Base-by-base conservation (phyloP, 2,329 filamentous ascomycete species). In the Fusarium sp. region DNA sequence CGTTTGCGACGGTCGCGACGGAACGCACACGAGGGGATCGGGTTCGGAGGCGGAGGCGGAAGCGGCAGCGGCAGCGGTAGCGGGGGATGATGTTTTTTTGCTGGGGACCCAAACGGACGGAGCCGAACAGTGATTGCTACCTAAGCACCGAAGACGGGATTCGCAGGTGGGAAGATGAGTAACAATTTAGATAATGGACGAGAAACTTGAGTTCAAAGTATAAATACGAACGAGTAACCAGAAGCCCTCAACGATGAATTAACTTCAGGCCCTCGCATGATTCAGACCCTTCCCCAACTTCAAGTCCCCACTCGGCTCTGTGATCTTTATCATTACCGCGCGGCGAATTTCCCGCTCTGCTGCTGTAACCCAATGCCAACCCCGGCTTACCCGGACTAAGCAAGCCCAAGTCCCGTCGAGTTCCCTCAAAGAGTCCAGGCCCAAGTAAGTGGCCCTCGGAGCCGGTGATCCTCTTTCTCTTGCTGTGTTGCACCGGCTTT, bases 301-400 rank as follows among this genome's bases (percentile, higher is more conserved):
- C 42, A 43, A 46, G 27, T 25, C 56, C 42, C 53, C 50, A 50
- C 47, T 63, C 66, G 58, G 56, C 48, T 59, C 48, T 48, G 55
- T 56, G 57, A 61, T 43, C 53, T 55, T 59, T 49, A 57, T 69
- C 65, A 68, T 47, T 60, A 49, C 65, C 65, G 67, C 67, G 67
- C 67, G 67, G 67, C 56, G 65, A 70, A 70, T 69, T 65, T 49
- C 67, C 66, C 58, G 45, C 53, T 56, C 43, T 44, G 36, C 32
- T 49, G 38, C 35, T 7, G 23, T 25, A 35, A 29, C 21, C 41
- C 44, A 19, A 44, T 21, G 29, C 29, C 10, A 31, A 11, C 11
- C 46, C 61, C 66, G 66, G 58, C 64, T 59, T 66, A 67, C 57
- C 66, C 66, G 66, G 49, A 52, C 49, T 54, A 48, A 54, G 55